phyloP scores from a whole-genome alignment of 1,284 basidiomycete species.

The Puccinia coronata region DNA sequence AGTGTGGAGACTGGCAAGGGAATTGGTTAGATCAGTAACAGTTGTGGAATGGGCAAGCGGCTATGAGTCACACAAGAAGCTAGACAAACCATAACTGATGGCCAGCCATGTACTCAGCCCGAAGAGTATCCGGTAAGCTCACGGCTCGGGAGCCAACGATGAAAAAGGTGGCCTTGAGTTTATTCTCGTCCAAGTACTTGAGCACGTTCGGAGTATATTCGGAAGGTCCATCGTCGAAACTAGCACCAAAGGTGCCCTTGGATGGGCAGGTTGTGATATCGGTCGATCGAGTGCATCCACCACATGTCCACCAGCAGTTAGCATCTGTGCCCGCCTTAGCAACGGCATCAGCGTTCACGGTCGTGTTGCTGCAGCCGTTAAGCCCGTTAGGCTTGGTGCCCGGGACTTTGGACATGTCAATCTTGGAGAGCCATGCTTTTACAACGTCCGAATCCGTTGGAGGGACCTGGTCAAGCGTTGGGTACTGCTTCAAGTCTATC shows the following conservation, averaged over 20 bases:
- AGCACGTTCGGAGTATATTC: slow-evolving; percentile 76
- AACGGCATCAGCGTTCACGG: slow-evolving; percentile 65
- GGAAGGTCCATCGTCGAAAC: slow-evolving; percentile 66
- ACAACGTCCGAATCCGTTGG: slow-evolving; percentile 71
- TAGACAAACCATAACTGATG: slow-evolving; percentile 61
- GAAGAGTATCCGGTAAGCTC: slow-evolving; percentile 72
- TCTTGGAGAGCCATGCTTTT: slow-evolving; percentile 70
- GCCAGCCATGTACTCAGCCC: slow-evolving; percentile 75
- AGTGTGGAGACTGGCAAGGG: slow-evolving; percentile 57
- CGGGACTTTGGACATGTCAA: slow-evolving; percentile 69
- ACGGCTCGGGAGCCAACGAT: slow-evolving; percentile 86
- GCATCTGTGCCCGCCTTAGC: slow-evolving; percentile 67
- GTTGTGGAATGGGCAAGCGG: background rate
- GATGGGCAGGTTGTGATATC: slow-evolving; percentile 77
- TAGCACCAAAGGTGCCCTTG: slow-evolving; percentile 70
- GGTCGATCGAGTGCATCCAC: slow-evolving; percentile 70
- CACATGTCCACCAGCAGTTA: slow-evolving; percentile 85
- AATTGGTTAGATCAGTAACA: slow-evolving; percentile 55
- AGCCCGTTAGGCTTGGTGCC: slow-evolving; percentile 61
- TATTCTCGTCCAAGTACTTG: slow-evolving; percentile 68
- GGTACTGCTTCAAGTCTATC: slow-evolving; percentile 63
- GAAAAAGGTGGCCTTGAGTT: slow-evolving; percentile 83
- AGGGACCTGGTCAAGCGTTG: slow-evolving; percentile 69
- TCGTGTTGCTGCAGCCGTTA: slow-evolving; percentile 69
- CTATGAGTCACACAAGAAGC: slow-evolving; percentile 55